Evolutionary conservation across 805 yeast species (phyloP).

Genomic region (Wickerhamiella hasegawae): DNA sequence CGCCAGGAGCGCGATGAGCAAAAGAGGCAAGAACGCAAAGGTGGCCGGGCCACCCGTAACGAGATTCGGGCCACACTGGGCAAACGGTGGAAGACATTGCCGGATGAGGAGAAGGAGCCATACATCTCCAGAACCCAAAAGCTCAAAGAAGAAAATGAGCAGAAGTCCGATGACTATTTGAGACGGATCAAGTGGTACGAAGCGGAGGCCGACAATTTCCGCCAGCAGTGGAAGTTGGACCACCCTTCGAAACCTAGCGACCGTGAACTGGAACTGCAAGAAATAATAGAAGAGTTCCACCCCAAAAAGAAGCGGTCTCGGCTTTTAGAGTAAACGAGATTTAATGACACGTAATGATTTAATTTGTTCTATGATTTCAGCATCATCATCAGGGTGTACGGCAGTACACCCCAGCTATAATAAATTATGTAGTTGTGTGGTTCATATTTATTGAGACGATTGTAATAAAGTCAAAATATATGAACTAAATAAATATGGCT

Average conservation of each 20-base stretch:
- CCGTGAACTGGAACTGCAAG: slow-evolving; percentile 13
- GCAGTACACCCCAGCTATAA: no score
- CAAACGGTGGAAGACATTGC: slow-evolving; percentile 26
- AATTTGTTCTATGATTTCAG: no score
- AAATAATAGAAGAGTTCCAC: slow-evolving; percentile 6
- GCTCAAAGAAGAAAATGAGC: slow-evolving; percentile 22
- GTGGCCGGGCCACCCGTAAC: slow-evolving; percentile 24
- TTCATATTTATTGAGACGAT: no score
- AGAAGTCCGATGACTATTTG: slow-evolving; percentile 20
- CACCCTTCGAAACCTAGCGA: slow-evolving; percentile 16
- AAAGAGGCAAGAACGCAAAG: slow-evolving; percentile 13
- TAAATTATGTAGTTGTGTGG: no score
- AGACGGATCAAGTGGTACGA: slow-evolving; percentile 21
- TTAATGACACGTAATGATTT: no score
- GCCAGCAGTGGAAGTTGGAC: slow-evolving; percentile 24
- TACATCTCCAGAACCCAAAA: slow-evolving; percentile 22
- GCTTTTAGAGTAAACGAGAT: slow-evolving; percentile 4
- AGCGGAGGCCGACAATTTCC: slow-evolving; percentile 24
- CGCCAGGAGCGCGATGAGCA: slow-evolving; percentile 22
- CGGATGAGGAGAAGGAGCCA: slow-evolving; percentile 23
- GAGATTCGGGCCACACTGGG: slow-evolving; percentile 27
- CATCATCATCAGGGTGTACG: no score
- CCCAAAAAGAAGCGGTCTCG: slow-evolving; percentile 9
- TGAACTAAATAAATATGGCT: no score
- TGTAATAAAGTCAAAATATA: no score